These are phyloP conservation scores for Penicillium nordicum DNA, from an alignment of 2,329 filamentous ascomycete species.

Conservation along the genomic window DNA sequence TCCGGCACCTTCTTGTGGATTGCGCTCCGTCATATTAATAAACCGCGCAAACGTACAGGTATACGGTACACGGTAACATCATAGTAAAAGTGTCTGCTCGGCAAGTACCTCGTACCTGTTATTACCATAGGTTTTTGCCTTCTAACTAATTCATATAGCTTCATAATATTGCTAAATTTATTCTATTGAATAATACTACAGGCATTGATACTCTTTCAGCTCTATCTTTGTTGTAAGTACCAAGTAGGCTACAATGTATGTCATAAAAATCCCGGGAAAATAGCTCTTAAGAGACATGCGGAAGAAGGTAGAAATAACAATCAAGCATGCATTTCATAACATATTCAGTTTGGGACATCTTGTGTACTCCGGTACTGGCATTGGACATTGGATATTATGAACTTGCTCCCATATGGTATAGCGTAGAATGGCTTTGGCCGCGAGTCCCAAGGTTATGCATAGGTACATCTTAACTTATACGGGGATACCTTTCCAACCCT, in stretches of 20 bases:
- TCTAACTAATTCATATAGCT: not conserved
- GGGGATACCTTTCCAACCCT: not conserved
- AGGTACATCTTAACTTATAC: not conserved
- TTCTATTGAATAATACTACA: not conserved
- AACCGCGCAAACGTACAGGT: constrained; percentile 19
- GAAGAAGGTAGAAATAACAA: not conserved
- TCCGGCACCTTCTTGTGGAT: constrained; percentile 16
- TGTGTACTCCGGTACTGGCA: not conserved
- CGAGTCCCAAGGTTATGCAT: not conserved
- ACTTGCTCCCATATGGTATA: not conserved
- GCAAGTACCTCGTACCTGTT: constrained; percentile 13
- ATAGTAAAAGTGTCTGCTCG: constrained; percentile 13
- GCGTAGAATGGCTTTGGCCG: not conserved
- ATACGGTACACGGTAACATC: constrained; percentile 14
- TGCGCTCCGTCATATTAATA: constrained; percentile 17
- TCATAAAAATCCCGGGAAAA: not conserved
- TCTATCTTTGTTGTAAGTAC: not conserved
- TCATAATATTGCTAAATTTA: not conserved
- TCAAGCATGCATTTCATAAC: not conserved
- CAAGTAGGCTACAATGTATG: not conserved
- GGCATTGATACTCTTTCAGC: not conserved
- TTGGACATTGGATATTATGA: not conserved
- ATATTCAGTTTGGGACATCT: not conserved
- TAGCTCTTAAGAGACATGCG: not conserved
- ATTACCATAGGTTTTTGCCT: constrained; percentile 1